Percentiles rank a stretch among this genome's conserved stretches.
Evolutionary conservation across 176 grass and related monocot genomes (phyloP).

Genomic region (Rhynchospora breviuscula): DNA sequence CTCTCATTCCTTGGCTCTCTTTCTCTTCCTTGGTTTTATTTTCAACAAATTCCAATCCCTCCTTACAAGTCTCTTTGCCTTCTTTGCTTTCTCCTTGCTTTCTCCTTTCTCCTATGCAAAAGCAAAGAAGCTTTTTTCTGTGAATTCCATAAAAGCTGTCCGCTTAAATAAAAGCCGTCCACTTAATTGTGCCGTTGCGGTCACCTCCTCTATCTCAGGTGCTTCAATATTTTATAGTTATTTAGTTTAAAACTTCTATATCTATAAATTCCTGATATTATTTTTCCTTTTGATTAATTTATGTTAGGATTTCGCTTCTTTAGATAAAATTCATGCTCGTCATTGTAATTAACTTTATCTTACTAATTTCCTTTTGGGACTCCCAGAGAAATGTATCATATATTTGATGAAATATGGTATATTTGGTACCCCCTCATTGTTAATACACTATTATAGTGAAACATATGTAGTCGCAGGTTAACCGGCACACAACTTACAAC

Average conservation of each 20-base stretch:
- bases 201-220: not conserved
- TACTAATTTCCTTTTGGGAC: not conserved
- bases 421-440: not conserved
- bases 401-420: not conserved
- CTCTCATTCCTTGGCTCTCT: conserved; percentile 40
- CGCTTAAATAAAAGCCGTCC: not conserved
- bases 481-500: not conserved
- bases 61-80: conserved; percentile 36
- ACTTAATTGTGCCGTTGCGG: not conserved
- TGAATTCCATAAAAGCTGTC: not conserved
- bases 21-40: conserved; percentile 28
- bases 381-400: not conserved
- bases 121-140: conserved; percentile 19
- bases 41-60: conserved; percentile 39
- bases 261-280: not conserved
- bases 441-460: not conserved
- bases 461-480: not conserved
- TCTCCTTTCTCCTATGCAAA: conserved; percentile 15
- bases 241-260: not conserved
- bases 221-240: not conserved
- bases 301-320: not conserved
- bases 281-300: not conserved
- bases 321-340: not conserved
- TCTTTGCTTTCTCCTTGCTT: conserved; percentile 9
- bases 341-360: not conserved